Evolutionary conservation across 73 alveolate species (phyloP).

Genomic region (Paramecium octaurelia): DNA sequence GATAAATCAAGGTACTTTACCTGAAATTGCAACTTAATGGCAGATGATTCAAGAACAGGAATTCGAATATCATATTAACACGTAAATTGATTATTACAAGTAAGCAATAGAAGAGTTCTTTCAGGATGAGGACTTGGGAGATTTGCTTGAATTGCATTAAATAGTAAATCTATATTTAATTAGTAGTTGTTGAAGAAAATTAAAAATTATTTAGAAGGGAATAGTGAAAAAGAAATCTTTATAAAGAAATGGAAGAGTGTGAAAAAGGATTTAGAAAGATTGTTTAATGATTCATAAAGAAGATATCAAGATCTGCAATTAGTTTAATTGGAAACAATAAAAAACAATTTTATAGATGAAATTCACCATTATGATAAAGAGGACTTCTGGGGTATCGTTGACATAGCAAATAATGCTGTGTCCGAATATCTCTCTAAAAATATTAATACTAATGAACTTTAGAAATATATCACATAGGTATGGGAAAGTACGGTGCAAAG

Average conservation of each 20-base stretch:
- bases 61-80: not conserved
- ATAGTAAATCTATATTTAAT: not conserved
- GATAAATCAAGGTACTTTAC: not conserved
- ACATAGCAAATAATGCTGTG: conserved; percentile 11
- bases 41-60: not conserved
- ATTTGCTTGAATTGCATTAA: not conserved
- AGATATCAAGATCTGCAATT: not conserved
- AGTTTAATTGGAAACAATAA: not conserved
- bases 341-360: not conserved
- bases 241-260: not conserved
- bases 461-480: not conserved
- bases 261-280: not conserved
- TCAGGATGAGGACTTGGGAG: not conserved
- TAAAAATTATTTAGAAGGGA: not conserved
- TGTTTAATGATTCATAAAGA: not conserved
- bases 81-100: not conserved
- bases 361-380: not conserved
- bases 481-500: conserved; percentile 15
- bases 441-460: not conserved
- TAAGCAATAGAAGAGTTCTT: not conserved
- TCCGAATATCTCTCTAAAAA: not conserved
- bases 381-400: conserved; percentile 42
- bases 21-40: conserved; percentile 28
- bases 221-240: not conserved
- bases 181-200: not conserved